Percentiles rank a stretch among this genome's conserved stretches.
Conservation (phyloP, 1,139 yeast species). For the Tardiomyces blankii region DNA sequence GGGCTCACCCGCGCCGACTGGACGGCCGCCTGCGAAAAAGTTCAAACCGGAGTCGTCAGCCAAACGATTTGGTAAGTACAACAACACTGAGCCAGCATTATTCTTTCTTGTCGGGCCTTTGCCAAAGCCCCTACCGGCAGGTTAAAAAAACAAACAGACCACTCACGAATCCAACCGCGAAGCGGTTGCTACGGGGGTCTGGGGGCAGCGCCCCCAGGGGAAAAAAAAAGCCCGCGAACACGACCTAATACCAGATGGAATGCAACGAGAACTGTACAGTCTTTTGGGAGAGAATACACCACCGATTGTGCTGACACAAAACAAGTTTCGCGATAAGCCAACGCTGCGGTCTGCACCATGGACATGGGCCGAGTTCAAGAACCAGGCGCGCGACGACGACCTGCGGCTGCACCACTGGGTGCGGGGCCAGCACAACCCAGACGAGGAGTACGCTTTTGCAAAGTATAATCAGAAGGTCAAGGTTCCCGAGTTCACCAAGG, state of each 20-base stretch:
- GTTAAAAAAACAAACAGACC: conserved; percentile 2
- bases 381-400: conserved; percentile 39
- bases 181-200: too few species aligned
- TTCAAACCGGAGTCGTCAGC: neutral
- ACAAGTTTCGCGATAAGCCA: conserved; percentile 55
- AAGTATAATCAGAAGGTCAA: conserved; percentile 62
- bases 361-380: conserved; percentile 55
- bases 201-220: too few species aligned
- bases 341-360: conserved; percentile 68
- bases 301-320: conserved; percentile 48
- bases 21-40: neutral
- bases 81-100: too few species aligned
- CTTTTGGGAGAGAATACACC: conserved; percentile 90
- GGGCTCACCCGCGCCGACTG: neutral
- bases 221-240: conserved; percentile 19
- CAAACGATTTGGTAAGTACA: neutral
- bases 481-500: conserved; percentile 58
- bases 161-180: too few species aligned
- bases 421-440: conserved; percentile 42
- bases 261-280: conserved; percentile 83
- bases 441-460: conserved; percentile 57
- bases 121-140: neutral
- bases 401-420: conserved; percentile 74
- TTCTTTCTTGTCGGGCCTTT: neutral
- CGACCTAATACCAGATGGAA: conserved; percentile 68